Conservation (phyloP, 2,329 filamentous ascomycete genomes). For the Exophiala phaeomuriformis region DNA sequence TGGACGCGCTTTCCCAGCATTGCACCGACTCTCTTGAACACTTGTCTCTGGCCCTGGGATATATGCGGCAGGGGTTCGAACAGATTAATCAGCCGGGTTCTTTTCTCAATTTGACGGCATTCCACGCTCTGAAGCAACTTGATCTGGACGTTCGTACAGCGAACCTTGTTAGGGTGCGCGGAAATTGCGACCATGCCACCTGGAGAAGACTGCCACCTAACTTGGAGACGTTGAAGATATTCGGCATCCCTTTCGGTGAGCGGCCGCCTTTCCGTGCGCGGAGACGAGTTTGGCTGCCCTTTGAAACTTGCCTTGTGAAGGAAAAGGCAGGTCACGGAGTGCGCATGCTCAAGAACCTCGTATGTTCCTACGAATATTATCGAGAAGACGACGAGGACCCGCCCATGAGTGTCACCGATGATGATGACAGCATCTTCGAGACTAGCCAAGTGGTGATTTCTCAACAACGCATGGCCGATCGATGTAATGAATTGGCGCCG, state of each 20-base stretch:
- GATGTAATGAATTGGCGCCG: constrained; percentile 20
- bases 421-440: constrained; percentile 14
- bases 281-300: constrained; percentile 19
- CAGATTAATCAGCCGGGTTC: constrained; percentile 19
- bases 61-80: constrained; percentile 15
- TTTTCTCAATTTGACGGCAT: constrained; percentile 19
- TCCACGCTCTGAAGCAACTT: constrained; percentile 21
- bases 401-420: constrained; percentile 12
- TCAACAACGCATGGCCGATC: constrained; percentile 16
- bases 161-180: constrained; percentile 19
- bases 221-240: constrained; percentile 25
- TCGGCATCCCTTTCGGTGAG: constrained; percentile 23
- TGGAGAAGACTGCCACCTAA: constrained; percentile 24
- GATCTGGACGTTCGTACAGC: constrained; percentile 23
- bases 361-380: constrained; percentile 26
- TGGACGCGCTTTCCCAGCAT: constrained; percentile 20
- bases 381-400: constrained; percentile 17
- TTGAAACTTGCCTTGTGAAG: constrained; percentile 20
- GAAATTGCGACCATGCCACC: constrained; percentile 22
- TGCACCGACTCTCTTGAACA: constrained; percentile 21
- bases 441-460: constrained; percentile 17
- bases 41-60: constrained; percentile 23
- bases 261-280: constrained; percentile 20
- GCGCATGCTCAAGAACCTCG: constrained; percentile 19
- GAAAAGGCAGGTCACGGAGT: constrained; percentile 25